A percentile compares a stretch with the other conserved stretches of the same genome.
phyloP scores from a whole-genome alignment of 2,329 filamentous ascomycete species.

The Ophiostoma quercus region DNA sequence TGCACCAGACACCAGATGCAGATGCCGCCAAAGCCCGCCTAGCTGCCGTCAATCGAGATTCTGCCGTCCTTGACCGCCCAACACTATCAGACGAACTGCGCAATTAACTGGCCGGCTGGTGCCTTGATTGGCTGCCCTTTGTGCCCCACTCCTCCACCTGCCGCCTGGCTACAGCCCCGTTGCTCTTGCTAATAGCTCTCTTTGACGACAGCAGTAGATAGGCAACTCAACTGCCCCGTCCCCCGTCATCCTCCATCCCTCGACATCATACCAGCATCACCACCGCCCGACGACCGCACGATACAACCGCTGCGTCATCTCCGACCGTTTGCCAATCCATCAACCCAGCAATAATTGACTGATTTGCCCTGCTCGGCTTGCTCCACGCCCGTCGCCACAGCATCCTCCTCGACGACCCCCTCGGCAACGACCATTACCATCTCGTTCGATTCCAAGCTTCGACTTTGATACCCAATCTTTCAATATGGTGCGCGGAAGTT shows the following conservation, averaged over 20 bases:
- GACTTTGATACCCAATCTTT: background rate
- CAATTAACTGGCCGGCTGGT: conserved; percentile 25
- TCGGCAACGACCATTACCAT: background rate
- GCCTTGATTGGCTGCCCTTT: background rate
- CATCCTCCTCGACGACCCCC: conserved; percentile 2
- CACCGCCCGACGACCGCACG: background rate
- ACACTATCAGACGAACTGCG: conserved; percentile 19
- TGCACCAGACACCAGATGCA: background rate
- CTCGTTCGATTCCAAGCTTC: too few species aligned
- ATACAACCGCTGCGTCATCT: background rate
- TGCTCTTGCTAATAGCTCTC: conserved; percentile 1
- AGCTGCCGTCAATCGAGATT: conserved; percentile 13
- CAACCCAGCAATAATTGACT: background rate
- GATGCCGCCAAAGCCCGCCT: background rate
- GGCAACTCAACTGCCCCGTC: conserved; percentile 13
- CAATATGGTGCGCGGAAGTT: conserved; percentile 2
- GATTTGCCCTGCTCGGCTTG: background rate
- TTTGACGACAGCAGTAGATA: conserved; percentile 13
- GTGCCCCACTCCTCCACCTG: conserved; percentile 11
- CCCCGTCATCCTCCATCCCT: background rate
- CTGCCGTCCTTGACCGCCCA: conserved; percentile 23
- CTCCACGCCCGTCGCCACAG: background rate
- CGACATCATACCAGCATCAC: background rate
- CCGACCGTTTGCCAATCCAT: background rate
- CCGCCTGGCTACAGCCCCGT: conserved; percentile 12